Percentiles rank a stretch among this genome's conserved stretches.
Conservation (phyloP, 768 basidiomycete species). For the Tylopilus cervinicoccineus region DNA sequence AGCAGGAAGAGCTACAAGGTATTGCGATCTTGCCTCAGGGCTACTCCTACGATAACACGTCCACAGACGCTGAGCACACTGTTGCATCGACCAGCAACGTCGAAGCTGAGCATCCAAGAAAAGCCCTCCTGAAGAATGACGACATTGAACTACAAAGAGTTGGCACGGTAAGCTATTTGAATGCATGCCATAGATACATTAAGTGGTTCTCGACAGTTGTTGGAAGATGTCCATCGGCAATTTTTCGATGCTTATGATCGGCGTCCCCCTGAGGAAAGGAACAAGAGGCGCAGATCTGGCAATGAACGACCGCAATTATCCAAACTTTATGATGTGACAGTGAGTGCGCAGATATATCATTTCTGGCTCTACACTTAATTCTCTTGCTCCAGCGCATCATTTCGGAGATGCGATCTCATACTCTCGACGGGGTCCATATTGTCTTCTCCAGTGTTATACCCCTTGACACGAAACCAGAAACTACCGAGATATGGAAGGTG, state of each 20-base stretch:
- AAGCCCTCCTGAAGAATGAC: constrained; percentile 82
- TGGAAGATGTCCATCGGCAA: constrained; percentile 70
- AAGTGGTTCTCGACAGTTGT: constrained; percentile 46
- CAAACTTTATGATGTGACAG: constrained; percentile 71
- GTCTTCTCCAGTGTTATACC: constrained; percentile 96
- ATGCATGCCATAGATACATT: neutral
- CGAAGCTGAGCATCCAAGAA: constrained; percentile 49
- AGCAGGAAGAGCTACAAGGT: constrained; percentile 73
- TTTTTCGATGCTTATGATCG: constrained; percentile 72
- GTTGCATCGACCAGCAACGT: constrained; percentile 20
- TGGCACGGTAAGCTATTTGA: constrained; percentile 51
- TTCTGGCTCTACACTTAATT: neutral
- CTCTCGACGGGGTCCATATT: constrained; percentile 76
- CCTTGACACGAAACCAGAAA: constrained; percentile 75
- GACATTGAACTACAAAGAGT: constrained; percentile 80
- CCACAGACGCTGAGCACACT: constrained; percentile 11
- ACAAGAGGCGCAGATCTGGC: constrained; percentile 25
- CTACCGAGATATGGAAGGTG: constrained; percentile 79
- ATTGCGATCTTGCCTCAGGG: constrained; percentile 25
- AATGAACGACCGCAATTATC: constrained; percentile 25
- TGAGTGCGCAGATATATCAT: constrained; percentile 34
- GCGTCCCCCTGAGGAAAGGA: constrained; percentile 24
- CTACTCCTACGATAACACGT: neutral
- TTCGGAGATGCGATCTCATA: constrained; percentile 68
- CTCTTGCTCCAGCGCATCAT: constrained; percentile 71